Conservation (phyloP, 2,329 filamentous ascomycete species). For the Aspergillus brunneoviolaceus region DNA sequence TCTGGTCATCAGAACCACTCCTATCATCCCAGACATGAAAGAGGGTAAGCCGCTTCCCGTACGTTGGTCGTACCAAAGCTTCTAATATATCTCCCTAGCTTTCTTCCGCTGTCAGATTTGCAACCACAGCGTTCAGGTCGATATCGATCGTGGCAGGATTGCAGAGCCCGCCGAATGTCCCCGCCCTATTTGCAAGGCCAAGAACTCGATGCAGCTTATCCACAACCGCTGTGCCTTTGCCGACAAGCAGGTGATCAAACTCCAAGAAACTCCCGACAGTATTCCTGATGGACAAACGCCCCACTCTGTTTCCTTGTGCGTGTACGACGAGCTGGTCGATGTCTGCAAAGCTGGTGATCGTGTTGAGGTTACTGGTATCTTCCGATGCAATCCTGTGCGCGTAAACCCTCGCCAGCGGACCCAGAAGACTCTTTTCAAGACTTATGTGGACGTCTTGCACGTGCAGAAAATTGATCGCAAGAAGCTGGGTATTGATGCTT, state of each 20-base stretch:
- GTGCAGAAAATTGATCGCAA: conserved; percentile 97
- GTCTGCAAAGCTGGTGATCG: conserved; percentile 97
- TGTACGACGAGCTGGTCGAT: conserved; percentile 95
- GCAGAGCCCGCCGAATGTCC: conserved; percentile 90
- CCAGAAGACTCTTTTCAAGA: conserved; percentile 96
- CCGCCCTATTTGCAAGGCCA: conserved; percentile 73
- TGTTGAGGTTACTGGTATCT: conserved; percentile 93
- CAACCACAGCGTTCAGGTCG: conserved; percentile 84
- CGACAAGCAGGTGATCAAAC: conserved; percentile 97
- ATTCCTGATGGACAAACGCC: conserved; percentile 95
- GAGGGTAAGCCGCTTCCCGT: conserved; percentile 52
- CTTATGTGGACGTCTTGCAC: conserved; percentile 91
- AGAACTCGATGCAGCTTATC: conserved; percentile 97
- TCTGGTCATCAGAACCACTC: conserved; percentile 90
- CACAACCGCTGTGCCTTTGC: conserved; percentile 94
- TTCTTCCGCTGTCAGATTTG: conserved; percentile 96
- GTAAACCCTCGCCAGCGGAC: conserved; percentile 90
- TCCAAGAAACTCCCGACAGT: conserved; percentile 94
- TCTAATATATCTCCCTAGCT: conserved; percentile 48
- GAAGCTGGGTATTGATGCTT: conserved; percentile 84
- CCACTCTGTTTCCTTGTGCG: conserved; percentile 92
- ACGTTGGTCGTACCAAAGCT: neutral
- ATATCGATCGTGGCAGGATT: conserved; percentile 94
- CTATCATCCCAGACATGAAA: conserved; percentile 98
- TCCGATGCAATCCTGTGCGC: conserved; percentile 89